phyloP scores from a whole-genome alignment of 495 filamentous ascomycete genomes.

The Daldinia grandis region DNA sequence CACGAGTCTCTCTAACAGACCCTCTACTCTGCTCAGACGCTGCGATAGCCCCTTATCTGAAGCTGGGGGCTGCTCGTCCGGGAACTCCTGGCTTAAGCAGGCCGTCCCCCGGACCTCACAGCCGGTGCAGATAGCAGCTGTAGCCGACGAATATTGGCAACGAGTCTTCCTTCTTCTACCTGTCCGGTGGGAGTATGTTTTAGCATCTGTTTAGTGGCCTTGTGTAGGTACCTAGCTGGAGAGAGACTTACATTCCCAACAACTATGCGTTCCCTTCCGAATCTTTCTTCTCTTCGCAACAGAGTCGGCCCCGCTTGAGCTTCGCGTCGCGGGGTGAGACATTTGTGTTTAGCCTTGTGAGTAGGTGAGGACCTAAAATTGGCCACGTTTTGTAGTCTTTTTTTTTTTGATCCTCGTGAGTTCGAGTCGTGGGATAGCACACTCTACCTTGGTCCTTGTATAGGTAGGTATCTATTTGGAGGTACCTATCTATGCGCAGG shows the following conservation, averaged over 20 bases:
- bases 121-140: conserved; percentile 54
- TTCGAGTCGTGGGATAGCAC: background rate
- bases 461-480: too few relatives aligned
- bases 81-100: conserved; percentile 62
- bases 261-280: conserved; percentile 65
- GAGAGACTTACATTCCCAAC: conserved; percentile 61
- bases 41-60: conserved; percentile 53
- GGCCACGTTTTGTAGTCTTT: background rate
- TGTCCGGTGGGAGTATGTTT: conserved; percentile 22
- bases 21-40: conserved; percentile 57
- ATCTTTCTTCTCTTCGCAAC: conserved; percentile 55
- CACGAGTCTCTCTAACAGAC: conserved; percentile 55
- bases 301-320: conserved; percentile 3
- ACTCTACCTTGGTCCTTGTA: too few relatives aligned
- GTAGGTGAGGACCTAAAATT: background rate
- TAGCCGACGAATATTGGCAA: conserved; percentile 52
- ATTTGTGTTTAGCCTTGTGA: conserved; percentile 1
- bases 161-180: conserved; percentile 58
- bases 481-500: background rate
- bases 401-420: background rate
- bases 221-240: background rate
- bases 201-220: conserved; percentile 12
- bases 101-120: conserved; percentile 56
- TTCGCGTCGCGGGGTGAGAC: conserved; percentile 24
- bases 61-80: conserved; percentile 48